phyloP scores from a whole-genome alignment of 75 land plant species.

The Pseudotsuga menziesii region DNA sequence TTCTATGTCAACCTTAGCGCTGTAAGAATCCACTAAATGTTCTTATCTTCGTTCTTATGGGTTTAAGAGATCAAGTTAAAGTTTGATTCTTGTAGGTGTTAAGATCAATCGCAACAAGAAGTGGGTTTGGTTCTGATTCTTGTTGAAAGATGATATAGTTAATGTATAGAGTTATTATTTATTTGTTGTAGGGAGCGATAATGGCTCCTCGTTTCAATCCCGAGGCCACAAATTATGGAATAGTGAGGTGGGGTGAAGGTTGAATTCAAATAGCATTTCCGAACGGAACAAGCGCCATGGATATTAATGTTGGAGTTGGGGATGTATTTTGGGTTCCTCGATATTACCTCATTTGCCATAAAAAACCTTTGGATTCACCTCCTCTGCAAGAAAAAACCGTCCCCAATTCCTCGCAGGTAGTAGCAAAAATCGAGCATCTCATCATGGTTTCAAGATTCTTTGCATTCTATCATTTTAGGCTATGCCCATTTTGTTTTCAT shows the following conservation, averaged over 20 bases:
- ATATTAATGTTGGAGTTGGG: conserved; percentile 37
- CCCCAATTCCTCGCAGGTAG: conserved; percentile 66
- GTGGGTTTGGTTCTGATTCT: not conserved
- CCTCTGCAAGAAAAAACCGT: conserved; percentile 46
- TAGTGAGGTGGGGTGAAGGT: conserved; percentile 59
- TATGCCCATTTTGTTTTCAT: too few relatives aligned
- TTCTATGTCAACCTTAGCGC: conserved; percentile 73
- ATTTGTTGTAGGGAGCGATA: conserved; percentile 60
- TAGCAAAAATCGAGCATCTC: too few relatives aligned
- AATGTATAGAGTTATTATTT: not conserved
- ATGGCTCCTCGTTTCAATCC: conserved; percentile 82
- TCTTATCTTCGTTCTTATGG: too few relatives aligned
- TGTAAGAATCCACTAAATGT: conserved; percentile 21
- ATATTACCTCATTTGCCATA: conserved; percentile 76
- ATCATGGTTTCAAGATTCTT: too few relatives aligned
- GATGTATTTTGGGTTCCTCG: conserved; percentile 68
- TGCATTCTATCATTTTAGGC: too few relatives aligned
- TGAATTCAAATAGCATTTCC: conserved; percentile 59
- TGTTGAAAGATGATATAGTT: not conserved
- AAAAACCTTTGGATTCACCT: conserved; percentile 80
- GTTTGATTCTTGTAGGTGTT: too few relatives aligned
- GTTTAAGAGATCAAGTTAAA: too few relatives aligned
- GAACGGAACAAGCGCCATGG: conserved; percentile 56
- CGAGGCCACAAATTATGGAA: conserved; percentile 57
- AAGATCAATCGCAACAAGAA: too few relatives aligned